Conservation (phyloP, 345 rosid genomes). For the Acer negundo region DNA sequence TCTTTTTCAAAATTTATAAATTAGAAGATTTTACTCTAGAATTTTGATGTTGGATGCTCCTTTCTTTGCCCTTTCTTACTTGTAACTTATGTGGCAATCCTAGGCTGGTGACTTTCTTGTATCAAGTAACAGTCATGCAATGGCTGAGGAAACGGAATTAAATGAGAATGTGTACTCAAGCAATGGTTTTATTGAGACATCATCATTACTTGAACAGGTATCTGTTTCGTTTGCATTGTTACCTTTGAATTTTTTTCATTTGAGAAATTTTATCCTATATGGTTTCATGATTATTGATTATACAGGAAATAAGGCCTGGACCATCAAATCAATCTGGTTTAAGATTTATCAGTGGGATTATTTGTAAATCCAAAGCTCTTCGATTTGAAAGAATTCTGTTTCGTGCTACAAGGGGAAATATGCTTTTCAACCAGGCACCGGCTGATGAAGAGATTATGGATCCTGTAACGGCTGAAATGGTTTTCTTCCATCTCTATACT, state of each 20-base stretch:
- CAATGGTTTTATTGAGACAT: slow-evolving; percentile 46
- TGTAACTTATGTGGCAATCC: slow-evolving; percentile 21
- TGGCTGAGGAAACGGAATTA: slow-evolving; percentile 72
- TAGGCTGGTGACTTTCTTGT: slow-evolving; percentile 87
- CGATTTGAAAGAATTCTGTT: slow-evolving; percentile 94
- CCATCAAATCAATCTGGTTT: slow-evolving; percentile 75
- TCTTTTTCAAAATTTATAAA: not conserved
- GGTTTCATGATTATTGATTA: slow-evolving; percentile 29
- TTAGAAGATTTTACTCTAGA: not conserved
- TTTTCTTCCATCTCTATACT: slow-evolving; percentile 32
- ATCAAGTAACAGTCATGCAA: slow-evolving; percentile 67
- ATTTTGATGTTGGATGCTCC: not conserved
- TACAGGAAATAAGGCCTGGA: slow-evolving; percentile 67
- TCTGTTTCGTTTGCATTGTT: slow-evolving; percentile 22
- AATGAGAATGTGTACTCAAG: slow-evolving; percentile 67
- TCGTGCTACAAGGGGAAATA: slow-evolving; percentile 98
- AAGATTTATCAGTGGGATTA: slow-evolving; percentile 86
- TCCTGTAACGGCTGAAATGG: slow-evolving; percentile 87
- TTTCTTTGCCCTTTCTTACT: slow-evolving; percentile 4
- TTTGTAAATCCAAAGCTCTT: slow-evolving; percentile 67
- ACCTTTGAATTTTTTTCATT: slow-evolving; percentile 21
- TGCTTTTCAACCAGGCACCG: slow-evolving; percentile 94
- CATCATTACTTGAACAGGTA: slow-evolving; percentile 86
- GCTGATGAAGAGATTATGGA: slow-evolving; percentile 91
- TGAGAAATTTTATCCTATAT: slow-evolving; percentile 19